These are phyloP conservation scores for Collariella sp. DNA, from an alignment of 495 filamentous ascomycete genomes.

Conservation along the genomic window DNA sequence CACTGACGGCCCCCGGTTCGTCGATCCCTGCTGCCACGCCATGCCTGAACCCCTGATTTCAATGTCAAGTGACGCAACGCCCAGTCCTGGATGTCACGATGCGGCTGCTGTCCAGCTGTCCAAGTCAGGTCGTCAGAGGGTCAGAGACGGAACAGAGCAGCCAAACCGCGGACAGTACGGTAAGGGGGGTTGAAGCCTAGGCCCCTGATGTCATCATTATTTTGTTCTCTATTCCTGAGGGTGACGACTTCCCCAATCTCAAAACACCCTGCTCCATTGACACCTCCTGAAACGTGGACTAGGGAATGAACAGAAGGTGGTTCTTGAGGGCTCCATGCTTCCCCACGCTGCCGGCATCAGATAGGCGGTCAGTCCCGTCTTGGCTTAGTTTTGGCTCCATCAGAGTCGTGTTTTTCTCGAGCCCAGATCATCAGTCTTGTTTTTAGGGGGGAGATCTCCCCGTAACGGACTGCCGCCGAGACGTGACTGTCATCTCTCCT, in stretches of 20 bases:
- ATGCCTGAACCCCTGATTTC: too few relatives aligned
- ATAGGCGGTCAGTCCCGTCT: neutral
- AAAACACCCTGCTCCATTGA: neutral
- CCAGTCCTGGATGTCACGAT: too few relatives aligned
- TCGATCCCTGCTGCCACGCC: too few relatives aligned
- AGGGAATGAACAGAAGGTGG: constrained; percentile 5
- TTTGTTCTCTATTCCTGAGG: neutral
- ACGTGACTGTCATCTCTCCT: too few relatives aligned
- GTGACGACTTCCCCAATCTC: neutral
- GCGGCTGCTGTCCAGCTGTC: too few relatives aligned
- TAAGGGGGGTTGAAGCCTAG: neutral
- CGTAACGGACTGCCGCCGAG: too few relatives aligned
- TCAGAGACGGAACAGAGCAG: too few relatives aligned
- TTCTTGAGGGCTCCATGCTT: neutral
- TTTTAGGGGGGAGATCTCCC: too few relatives aligned
- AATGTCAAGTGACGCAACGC: too few relatives aligned
- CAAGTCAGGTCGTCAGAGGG: too few relatives aligned
- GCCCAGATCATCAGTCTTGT: too few relatives aligned
- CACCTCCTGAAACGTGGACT: constrained; percentile 7
- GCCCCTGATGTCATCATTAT: neutral
- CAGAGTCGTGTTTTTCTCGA: neutral
- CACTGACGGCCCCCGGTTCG: too few relatives aligned
- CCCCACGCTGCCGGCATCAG: neutral
- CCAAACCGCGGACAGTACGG: neutral
- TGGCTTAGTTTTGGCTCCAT: neutral